Evolutionary conservation across 345 rosid genomes (phyloP).

Genomic region (Trapa incisa): DNA sequence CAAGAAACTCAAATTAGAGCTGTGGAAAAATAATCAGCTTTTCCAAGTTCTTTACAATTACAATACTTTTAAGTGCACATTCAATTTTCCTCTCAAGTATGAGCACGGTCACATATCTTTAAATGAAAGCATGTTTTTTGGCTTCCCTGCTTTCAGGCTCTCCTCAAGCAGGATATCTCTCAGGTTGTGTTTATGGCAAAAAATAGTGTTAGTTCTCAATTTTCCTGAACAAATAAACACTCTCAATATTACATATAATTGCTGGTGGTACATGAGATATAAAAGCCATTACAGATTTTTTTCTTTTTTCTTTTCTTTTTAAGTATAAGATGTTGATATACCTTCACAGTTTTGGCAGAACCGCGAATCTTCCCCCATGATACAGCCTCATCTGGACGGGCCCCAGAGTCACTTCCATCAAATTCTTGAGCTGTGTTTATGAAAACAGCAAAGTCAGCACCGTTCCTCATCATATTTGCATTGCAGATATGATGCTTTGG

Average conservation of each 20-base stretch:
- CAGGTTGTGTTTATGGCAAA: no score
- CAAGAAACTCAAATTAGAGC: not conserved
- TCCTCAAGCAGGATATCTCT: no score
- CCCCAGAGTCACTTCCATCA: conserved; percentile 98
- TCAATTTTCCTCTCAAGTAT: no score
- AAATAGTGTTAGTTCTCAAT: no score
- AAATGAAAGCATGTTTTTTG: no score
- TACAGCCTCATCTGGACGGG: conserved; percentile 88
- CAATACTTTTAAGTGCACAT: not conserved
- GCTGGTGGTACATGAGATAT: not conserved
- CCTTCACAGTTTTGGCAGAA: conserved; percentile 84
- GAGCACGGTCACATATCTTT: no score
- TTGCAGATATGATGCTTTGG: conserved; percentile 97
- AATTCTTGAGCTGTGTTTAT: conserved; percentile 89
- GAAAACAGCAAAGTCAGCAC: conserved; percentile 80
- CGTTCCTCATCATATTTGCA: conserved; percentile 96
- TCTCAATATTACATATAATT: not conserved
- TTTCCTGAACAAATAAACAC: no score
- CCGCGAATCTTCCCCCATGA: conserved; percentile 90
- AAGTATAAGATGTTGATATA: conserved; percentile 6
- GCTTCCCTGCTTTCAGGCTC: no score
- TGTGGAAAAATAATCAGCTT: not conserved
- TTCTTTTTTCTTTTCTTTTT: no score
- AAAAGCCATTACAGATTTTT: not conserved
- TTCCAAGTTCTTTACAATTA: not conserved